Evolutionary conservation across 306 rosid species (phyloP).

Genomic region (Quercus bicolor): DNA sequence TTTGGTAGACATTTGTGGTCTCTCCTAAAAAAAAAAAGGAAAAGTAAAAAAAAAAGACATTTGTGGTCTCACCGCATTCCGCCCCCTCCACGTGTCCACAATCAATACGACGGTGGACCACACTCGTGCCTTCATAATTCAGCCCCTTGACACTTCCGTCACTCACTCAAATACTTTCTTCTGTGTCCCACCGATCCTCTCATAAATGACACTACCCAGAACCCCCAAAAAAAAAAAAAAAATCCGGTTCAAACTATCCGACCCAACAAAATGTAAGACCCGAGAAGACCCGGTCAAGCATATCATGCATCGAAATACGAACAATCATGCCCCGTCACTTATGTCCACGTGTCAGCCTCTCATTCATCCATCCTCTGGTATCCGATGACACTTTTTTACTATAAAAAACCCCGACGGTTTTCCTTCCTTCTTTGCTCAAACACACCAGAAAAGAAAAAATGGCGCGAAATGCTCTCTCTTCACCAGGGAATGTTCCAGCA

Average conservation of each 20-base stretch:
- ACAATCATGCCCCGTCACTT: conserved; percentile 25
- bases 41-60: no score
- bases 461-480: conserved; percentile 38
- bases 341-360: conserved; percentile 36
- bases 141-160: neutral
- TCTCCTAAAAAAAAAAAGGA: neutral
- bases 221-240: no score
- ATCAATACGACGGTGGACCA: conserved; percentile 43
- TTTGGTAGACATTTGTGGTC: conserved; percentile 9
- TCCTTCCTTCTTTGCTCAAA: conserved; percentile 4
- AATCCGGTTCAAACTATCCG: neutral
- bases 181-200: conserved; percentile 2
- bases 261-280: conserved; percentile 30
- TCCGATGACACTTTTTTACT: conserved; percentile 71
- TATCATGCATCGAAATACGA: conserved; percentile 49
- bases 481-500: conserved; percentile 13
- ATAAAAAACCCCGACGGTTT: conserved; percentile 47
- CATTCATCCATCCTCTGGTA: conserved; percentile 48
- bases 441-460: neutral
- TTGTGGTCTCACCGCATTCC: conserved; percentile 25
- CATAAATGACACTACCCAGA: neutral
- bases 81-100: conserved; percentile 41
- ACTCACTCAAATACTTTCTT: no score
- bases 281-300: conserved; percentile 41
- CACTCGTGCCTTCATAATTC: conserved; percentile 23